A percentile compares a stretch with the other conserved stretches of the same genome.
phyloP scores from a whole-genome alignment of 257 asterid genomes.

The Salvia miltiorrhiza region DNA sequence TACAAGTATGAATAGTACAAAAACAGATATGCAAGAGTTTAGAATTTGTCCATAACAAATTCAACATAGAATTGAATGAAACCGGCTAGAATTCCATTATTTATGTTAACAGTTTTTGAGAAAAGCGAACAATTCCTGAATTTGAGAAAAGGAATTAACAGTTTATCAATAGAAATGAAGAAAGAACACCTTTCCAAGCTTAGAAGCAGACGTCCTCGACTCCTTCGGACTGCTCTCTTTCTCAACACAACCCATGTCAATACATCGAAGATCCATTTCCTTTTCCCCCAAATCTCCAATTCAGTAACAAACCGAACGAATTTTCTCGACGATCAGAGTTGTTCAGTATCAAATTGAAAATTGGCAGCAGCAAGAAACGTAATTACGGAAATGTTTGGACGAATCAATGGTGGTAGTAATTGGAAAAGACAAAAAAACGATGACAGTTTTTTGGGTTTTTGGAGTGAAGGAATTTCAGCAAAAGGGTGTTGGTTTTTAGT shows the following conservation, averaged over 20 bases:
- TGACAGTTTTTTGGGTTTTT: slow-evolving; percentile 24
- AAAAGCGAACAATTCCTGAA: neutral
- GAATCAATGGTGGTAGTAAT: neutral
- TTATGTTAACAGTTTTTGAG: neutral
- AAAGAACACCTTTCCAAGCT: slow-evolving; percentile 57
- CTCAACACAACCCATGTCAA: slow-evolving; percentile 74
- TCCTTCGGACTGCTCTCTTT: slow-evolving; percentile 44
- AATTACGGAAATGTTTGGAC: neutral
- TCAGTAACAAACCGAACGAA: neutral
- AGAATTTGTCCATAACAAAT: neutral
- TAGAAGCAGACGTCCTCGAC: slow-evolving; percentile 48
- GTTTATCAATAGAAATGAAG: neutral
- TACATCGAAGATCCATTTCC: slow-evolving; percentile 82
- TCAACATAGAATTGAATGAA: neutral
- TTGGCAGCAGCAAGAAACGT: slow-evolving; percentile 3
- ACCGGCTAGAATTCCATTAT: neutral
- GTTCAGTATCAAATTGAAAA: neutral
- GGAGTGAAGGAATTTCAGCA: slow-evolving; percentile 15
- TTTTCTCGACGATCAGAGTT: neutral
- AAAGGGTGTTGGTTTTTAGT: neutral
- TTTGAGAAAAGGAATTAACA: neutral
- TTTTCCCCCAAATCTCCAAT: neutral
- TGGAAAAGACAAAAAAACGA: slow-evolving; percentile 4
- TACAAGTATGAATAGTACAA: neutral
- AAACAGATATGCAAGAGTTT: neutral